Evolutionary conservation across 108 stramenopile species (phyloP), one percentile per base, ranked within the genome.

Genomic region (Heterococcus sp.): DNA sequence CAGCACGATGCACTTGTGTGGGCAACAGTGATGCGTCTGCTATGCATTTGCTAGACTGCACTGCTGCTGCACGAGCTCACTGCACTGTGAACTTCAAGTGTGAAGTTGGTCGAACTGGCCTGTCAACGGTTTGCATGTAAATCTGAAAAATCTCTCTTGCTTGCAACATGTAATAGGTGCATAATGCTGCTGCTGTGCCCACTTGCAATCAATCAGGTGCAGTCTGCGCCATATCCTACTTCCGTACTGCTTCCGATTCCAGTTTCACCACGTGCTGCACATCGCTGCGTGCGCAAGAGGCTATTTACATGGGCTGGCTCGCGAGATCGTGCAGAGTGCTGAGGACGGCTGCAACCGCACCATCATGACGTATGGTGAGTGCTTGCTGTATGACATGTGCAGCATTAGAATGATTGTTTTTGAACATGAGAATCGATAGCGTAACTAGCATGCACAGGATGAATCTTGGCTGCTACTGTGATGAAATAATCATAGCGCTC

Each of bases 321-420:
- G 87, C 3, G 84, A 88, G 37, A 75, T 88, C 1, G 91, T 90
- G 21, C 85, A 84, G 58, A 73, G 72, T 28, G 88, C 85, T 0
- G 68, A 78, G 3, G 87, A 93, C 75, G 98, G 98, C 72, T 96
- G 95, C 84, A 96, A 96, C 88, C 95, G 95, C 21, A 97, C 97
- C 8, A 90, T 93, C 63, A 58, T 58, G 46, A 14, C 29, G 63
- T 84, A 86, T 84, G 46, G 75, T 97, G 64, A 95, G 95, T 3
- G 95, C n/a, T n/a, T n/a, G n/a, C n/a, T n/a, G n/a, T 4, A 2
- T 32, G 26, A 14, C 66, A 72, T 36, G 3, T 31, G 71, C 78
- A 30, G 37, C 3, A 33, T 27, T 28, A 46, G 68, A 21, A 32
- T 75, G 21, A 64, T 35, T 2, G 21, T 1, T 35, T 26, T 58